phyloP scores from a whole-genome alignment of 2,329 filamentous ascomycete genomes.

The Sclerotinia spermophila region DNA sequence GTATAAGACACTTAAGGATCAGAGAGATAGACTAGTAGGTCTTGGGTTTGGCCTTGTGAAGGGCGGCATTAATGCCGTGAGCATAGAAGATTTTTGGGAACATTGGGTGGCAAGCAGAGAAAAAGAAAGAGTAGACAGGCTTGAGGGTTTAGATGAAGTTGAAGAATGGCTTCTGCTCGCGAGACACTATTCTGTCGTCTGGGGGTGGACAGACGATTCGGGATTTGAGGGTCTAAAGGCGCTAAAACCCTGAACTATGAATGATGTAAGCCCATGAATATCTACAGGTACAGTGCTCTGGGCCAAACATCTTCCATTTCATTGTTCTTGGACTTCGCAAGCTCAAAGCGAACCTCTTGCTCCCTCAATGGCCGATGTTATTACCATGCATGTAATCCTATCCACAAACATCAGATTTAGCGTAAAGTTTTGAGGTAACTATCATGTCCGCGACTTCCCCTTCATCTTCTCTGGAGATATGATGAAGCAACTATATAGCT shows the following conservation, averaged over 20 bases:
- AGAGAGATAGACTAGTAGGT: constrained; percentile 61
- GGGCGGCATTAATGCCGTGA: constrained; percentile 51
- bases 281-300: not conserved
- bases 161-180: constrained; percentile 91
- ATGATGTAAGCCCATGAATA: not conserved
- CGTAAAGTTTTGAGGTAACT: not conserved
- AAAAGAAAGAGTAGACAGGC: constrained; percentile 70
- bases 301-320: not conserved
- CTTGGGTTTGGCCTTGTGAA: constrained; percentile 56
- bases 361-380: not conserved
- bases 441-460: not conserved
- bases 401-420: not conserved
- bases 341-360: not conserved
- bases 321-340: not conserved
- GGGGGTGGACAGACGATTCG: constrained; percentile 62
- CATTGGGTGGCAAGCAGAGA: constrained; percentile 68
- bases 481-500: not conserved
- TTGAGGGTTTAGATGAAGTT: constrained; percentile 91
- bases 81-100: constrained; percentile 70
- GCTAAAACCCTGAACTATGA: not conserved
- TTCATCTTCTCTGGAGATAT: not conserved
- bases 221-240: constrained; percentile 14
- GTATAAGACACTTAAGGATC: constrained; percentile 66
- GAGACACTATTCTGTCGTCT: constrained; percentile 83
- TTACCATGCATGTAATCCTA: not conserved